Evolutionary conservation across 2,329 filamentous ascomycete genomes (phyloP).

Genomic region (Fusarium buharicum): DNA sequence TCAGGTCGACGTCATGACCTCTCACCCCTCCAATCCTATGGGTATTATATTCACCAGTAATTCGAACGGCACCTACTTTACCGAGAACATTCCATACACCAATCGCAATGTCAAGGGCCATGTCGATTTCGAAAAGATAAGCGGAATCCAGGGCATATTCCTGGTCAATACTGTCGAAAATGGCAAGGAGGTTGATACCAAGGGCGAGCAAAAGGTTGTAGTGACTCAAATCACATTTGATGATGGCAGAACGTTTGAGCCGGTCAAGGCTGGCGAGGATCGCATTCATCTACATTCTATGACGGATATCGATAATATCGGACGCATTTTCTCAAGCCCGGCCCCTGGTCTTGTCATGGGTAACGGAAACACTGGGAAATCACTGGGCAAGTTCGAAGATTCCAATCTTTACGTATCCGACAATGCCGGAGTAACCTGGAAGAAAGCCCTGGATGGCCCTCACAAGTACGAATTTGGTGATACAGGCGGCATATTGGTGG

Average conservation of each 20-base stretch:
- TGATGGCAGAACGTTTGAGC: conserved; percentile 86
- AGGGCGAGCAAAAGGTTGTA: conserved; percentile 70
- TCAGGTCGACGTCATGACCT: conserved; percentile 90
- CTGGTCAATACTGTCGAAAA: conserved; percentile 92
- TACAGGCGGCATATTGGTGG: conserved; percentile 87
- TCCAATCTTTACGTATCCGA: conserved; percentile 89
- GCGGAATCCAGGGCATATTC: conserved; percentile 90
- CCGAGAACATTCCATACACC: conserved; percentile 88
- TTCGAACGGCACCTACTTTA: conserved; percentile 96
- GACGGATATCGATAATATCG: conserved; percentile 82
- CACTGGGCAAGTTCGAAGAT: conserved; percentile 75
- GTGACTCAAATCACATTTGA: conserved; percentile 91
- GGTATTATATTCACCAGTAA: conserved; percentile 95
- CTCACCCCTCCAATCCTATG: conserved; percentile 73
- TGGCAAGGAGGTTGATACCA: conserved; percentile 75
- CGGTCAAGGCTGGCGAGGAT: conserved; percentile 74
- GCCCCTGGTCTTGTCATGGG: conserved; percentile 95
- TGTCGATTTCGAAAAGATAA: conserved; percentile 96
- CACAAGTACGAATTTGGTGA: conserved; percentile 98
- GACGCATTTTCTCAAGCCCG: conserved; percentile 90
- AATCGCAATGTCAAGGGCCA: conserved; percentile 80
- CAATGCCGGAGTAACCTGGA: conserved; percentile 89
- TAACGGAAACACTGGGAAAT: conserved; percentile 86
- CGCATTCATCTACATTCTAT: conserved; percentile 91
- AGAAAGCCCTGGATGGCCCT: conserved; percentile 76